Evolutionary conservation across 129 eudicot genomes (phyloP).

Genomic region (Solidago caesia): DNA sequence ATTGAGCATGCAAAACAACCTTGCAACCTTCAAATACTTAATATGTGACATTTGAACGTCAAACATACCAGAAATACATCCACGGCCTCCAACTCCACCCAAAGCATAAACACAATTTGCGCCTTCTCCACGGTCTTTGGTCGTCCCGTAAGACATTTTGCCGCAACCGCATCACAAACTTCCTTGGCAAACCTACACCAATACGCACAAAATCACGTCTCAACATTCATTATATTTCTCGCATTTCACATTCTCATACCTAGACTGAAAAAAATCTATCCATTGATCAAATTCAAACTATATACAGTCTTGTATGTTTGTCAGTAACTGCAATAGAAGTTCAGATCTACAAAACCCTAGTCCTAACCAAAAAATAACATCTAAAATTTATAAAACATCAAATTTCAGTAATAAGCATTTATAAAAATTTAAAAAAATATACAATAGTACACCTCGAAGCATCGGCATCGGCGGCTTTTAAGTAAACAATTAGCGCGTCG

Average conservation of each 20-base stretch:
- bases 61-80: slow-evolving; percentile 81
- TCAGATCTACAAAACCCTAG: neutral
- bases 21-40: neutral
- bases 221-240: too few species aligned
- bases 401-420: neutral
- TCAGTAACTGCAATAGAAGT: neutral
- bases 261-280: too few species aligned
- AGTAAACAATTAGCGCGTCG: slow-evolving; percentile 80
- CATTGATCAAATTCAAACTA: neutral
- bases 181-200: slow-evolving; percentile 77
- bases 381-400: slow-evolving; percentile 29
- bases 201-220: slow-evolving; percentile 10
- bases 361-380: neutral
- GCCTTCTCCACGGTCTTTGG: slow-evolving; percentile 99
- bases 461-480: slow-evolving; percentile 92
- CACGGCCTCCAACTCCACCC: slow-evolving; percentile 98
- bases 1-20: neutral
- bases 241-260: neutral
- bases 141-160: slow-evolving; percentile 89
- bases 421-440: neutral
- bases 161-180: slow-evolving; percentile 88
- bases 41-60: neutral
- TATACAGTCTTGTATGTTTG: too few species aligned
- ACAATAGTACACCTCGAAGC: neutral
- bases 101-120: slow-evolving; percentile 78